Evolutionary conservation across 106 monocot species (phyloP), one percentile per base, ranked within the genome.

Genomic region (Dactylorhiza incarnata): DNA sequence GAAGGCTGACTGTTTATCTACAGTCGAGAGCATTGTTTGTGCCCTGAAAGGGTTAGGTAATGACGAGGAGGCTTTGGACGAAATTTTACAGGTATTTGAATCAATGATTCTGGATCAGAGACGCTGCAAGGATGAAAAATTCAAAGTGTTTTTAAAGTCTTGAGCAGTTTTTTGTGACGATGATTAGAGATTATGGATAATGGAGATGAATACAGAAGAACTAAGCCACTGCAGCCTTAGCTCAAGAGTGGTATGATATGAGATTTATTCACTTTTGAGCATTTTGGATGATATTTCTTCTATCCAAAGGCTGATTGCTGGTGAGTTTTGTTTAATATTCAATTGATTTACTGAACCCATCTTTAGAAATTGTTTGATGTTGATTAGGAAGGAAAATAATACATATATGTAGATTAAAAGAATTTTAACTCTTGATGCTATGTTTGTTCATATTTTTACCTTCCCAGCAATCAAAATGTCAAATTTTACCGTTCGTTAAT

Each of bases 81-180:
- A 76, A 23, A 80, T 95, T 45, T 80, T 95, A 58, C 75, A 87
- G 29, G 86, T 95, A 14, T 95, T 95, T 63, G 87, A 81, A 71
- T 93, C 93, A 2, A 95, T 95, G 95, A 78, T 95, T 50, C 80
- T 14, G 4, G 95, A 95, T 85, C 95, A 95, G 55, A 82, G 88
- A 49, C 74, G 85, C 19, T 90, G 84, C 69, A 95, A 93, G 80
- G 84, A 86, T 53, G 95, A 90, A 62, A 95, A 88, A 24, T 79
- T 82, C 56, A 81, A 78, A 63, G 66, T 48, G 8, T 66, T 73
- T 4, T 25, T 66, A 45, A 74, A 54, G n/a, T 63, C 44, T n/a
- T 47, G 62, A 37, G 24, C 68, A 37, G 37, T 37, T 37, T 69
- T 69, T 20, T 20, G 24, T 24, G 48, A 29, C 23, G 13, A 15